These are phyloP conservation scores for Podaxis carcinomalis DNA, from an alignment of 768 basidiomycete genomes.

Conservation along the genomic window DNA sequence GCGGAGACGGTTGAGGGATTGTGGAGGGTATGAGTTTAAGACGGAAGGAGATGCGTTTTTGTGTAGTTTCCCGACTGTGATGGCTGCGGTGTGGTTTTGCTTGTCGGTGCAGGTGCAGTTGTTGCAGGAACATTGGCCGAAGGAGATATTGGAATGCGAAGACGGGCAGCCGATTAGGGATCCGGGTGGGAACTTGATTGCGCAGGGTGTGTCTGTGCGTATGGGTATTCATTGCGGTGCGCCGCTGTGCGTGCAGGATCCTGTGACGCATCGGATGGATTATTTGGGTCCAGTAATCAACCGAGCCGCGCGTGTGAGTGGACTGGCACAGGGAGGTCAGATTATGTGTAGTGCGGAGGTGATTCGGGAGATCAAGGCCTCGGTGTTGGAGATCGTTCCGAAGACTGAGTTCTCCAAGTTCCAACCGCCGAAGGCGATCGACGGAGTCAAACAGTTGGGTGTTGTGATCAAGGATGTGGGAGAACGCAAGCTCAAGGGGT, in stretches of 20 bases:
- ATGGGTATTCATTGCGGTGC: conserved; percentile 96
- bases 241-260: conserved; percentile 89
- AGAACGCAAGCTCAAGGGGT: conserved; percentile 89
- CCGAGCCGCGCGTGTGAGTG: conserved; percentile 80
- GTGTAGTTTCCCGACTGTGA: conserved; percentile 91
- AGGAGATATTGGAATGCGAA: conserved; percentile 88
- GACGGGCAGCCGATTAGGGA: conserved; percentile 84
- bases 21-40: conserved; percentile 98
- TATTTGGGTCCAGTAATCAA: conserved; percentile 98
- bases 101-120: conserved; percentile 82
- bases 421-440: conserved; percentile 59
- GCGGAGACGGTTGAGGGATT: conserved; percentile 79
- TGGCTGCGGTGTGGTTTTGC: conserved; percentile 88
- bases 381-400: conserved; percentile 47
- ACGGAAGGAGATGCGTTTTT: conserved; percentile 99
- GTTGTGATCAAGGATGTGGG: conserved; percentile 73
- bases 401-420: conserved; percentile 58
- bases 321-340: conserved; percentile 85
- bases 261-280: conserved; percentile 93
- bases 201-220: conserved; percentile 87
- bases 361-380: conserved; percentile 73
- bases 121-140: conserved; percentile 81
- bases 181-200: conserved; percentile 59
- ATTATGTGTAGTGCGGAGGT: conserved; percentile 90
- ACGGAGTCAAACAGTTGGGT: conserved; percentile 71